Evolutionary conservation across 2,329 filamentous ascomycete species (phyloP), one percentile per base, ranked within the genome.

Genomic region (Talaromyces amestolkiae): DNA sequence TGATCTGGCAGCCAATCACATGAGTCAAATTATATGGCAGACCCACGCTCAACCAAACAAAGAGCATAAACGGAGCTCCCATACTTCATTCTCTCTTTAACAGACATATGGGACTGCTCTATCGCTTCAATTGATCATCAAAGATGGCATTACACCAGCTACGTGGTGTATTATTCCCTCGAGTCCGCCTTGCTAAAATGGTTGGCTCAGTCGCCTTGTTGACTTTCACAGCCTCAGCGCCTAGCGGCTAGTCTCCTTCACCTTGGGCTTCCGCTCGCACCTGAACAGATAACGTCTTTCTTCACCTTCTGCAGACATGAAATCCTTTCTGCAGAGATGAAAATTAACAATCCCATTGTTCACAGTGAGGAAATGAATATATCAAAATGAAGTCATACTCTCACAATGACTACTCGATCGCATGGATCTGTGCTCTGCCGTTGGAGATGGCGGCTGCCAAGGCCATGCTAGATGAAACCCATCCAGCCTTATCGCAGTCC

Each of bases 401-500:
- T 53, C 59, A 61, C 10, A 53, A 59, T 1, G 43, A 64, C 22
- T 64, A 64, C 19, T 45, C 31, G 3, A 33, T 64, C 27, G 53
- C 35, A 27, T 64, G 62, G 54, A 43, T 64, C 17, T 37, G 49
- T 39, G 54, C 62, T 19, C 22, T 64, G 22, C 62, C 62, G 19
- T 43, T 64, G 41, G 62, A 64, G 17, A 31, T 59, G 41, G 62
- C 62, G 17, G 54, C 62, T 15, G 62, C 62, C 3, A 60, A 43
- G 27, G 62, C 53, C 17, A 60, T 60, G 65, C 61, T 69, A 7
- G 72, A 74, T 45, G 68, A 71, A 63, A 62, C 45, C 31, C 60
- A 62, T 39, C 17, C 43, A 17, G 19, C 60, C 13, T n/a, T 62
- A n/a, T 13, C 43, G 10, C 60, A 62, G 35, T 19, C 60, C 39